Percentiles rank a stretch among this genome's conserved stretches.
Evolutionary conservation across 2,329 filamentous ascomycete genomes (phyloP).

Genomic region (Dryadomyces sulphureus): DNA sequence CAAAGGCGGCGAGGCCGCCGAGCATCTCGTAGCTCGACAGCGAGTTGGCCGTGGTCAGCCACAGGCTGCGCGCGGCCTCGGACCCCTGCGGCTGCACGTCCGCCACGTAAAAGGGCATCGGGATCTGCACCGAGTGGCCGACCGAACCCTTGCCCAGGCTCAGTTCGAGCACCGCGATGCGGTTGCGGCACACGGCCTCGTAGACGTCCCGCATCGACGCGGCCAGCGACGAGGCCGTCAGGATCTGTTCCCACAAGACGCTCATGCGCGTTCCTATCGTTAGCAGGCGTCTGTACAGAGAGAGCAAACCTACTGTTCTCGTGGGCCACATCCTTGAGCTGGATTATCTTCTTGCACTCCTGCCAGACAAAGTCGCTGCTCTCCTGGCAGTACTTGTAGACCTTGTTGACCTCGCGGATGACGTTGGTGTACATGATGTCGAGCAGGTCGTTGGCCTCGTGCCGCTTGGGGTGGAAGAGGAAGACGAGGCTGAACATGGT

Average conservation of each 20-base stretch:
- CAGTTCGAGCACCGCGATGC: conserved; percentile 71
- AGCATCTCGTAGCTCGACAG: conserved; percentile 53
- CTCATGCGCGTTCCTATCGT: conserved; percentile 46
- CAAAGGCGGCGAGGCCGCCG: conserved; percentile 53
- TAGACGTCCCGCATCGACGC: conserved; percentile 72
- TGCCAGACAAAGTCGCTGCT: conserved; percentile 82
- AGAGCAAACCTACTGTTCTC: conserved; percentile 37
- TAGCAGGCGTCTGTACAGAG: neutral
- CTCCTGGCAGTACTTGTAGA: conserved; percentile 83
- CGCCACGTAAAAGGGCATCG: conserved; percentile 52
- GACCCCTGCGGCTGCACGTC: conserved; percentile 58
- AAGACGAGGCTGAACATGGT: conserved; percentile 98
- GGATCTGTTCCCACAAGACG: conserved; percentile 53
- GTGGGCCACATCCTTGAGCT: conserved; percentile 67
- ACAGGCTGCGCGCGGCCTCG: conserved; percentile 52
- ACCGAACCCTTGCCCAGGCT: conserved; percentile 44
- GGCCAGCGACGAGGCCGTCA: conserved; percentile 62
- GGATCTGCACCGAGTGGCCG: conserved; percentile 50
- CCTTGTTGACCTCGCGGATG: conserved; percentile 83
- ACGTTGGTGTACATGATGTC: conserved; percentile 75
- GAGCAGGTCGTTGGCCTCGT: conserved; percentile 61
- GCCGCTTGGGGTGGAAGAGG: conserved; percentile 63
- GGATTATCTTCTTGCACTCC: conserved; percentile 70
- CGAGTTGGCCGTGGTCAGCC: conserved; percentile 76
- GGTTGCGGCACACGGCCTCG: conserved; percentile 65